Conservation (phyloP, 1,284 basidiomycete genomes). For the Pyrrhoderma lamaoense region DNA sequence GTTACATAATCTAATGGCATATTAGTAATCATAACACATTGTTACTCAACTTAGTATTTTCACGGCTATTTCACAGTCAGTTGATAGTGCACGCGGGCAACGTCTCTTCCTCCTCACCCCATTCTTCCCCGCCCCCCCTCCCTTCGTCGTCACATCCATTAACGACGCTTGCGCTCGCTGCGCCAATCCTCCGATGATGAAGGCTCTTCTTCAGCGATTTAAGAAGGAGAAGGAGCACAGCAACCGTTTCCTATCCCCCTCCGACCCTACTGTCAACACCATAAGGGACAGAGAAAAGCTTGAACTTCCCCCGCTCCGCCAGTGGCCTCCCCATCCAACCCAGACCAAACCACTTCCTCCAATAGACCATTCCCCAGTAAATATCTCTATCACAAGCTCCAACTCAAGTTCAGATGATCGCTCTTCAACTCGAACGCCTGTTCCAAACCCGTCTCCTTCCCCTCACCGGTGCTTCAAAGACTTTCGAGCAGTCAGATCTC, state of each 20-base stretch:
- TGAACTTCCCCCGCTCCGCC: slow-evolving; percentile 46
- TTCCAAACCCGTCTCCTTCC: background rate
- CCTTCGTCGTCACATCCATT: slow-evolving; percentile 1
- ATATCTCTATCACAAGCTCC: slow-evolving; percentile 29
- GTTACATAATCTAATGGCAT: no score
- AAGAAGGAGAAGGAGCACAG: slow-evolving; percentile 61
- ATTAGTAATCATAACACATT: no score
- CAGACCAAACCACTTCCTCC: slow-evolving; percentile 61
- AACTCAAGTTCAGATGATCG: slow-evolving; percentile 24
- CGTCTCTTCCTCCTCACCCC: background rate
- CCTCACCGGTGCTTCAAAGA: background rate
- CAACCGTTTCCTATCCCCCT: slow-evolving; percentile 31
- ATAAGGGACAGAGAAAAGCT: slow-evolving; percentile 51
- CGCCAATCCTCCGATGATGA: slow-evolving; percentile 38
- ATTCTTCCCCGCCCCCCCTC: background rate
- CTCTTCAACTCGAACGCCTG: slow-evolving; percentile 21
- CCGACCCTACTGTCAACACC: slow-evolving; percentile 22
- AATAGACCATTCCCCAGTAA: slow-evolving; percentile 39
- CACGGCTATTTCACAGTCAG: no score
- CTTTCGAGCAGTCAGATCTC: background rate
- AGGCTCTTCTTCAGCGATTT: slow-evolving; percentile 69
- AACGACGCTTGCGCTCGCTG: slow-evolving; percentile 4
- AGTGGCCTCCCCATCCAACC: slow-evolving; percentile 54
- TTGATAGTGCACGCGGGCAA: background rate
- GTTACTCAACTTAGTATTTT: no score